Evolutionary conservation across 2,329 filamentous ascomycete genomes (phyloP).

Genomic region (Neocucurbitaria cava): DNA sequence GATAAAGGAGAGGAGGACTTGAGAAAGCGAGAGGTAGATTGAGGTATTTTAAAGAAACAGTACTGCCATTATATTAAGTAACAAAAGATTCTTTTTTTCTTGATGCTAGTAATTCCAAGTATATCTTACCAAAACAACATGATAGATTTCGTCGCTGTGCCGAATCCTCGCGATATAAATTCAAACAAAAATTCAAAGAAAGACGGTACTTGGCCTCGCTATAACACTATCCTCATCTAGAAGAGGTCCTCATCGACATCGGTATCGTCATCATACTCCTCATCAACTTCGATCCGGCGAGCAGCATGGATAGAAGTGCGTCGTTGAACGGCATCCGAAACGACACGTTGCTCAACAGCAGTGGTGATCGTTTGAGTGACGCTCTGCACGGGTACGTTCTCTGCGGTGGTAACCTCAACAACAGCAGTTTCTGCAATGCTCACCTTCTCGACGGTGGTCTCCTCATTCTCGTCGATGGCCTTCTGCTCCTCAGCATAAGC

Average conservation of each 20-base stretch:
- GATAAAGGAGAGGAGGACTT: no score
- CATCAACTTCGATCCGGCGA: not conserved
- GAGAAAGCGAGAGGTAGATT: not conserved
- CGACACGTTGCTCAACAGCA: not conserved
- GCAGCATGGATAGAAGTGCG: not conserved
- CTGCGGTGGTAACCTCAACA: no score
- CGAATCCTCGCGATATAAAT: no score
- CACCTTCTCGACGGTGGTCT: not conserved
- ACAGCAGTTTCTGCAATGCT: not conserved
- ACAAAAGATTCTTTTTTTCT: no score
- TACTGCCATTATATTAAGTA: not conserved
- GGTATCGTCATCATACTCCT: constrained; percentile 1
- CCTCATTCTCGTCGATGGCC: not conserved
- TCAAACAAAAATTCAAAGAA: not conserved
- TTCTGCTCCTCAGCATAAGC: not conserved
- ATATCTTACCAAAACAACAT: no score
- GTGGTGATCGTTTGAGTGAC: not conserved
- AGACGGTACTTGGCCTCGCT: not conserved
- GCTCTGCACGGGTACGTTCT: no score
- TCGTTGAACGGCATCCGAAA: not conserved
- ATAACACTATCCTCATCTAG: no score
- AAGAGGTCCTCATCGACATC: not conserved
- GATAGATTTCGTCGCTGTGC: no score
- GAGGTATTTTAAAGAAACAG: not conserved
- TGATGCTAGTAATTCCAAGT: no score